Evolutionary conservation across 2,329 filamentous ascomycete genomes (phyloP), one percentile per base, ranked within the genome.

Genomic region (Neonectria punicea): DNA sequence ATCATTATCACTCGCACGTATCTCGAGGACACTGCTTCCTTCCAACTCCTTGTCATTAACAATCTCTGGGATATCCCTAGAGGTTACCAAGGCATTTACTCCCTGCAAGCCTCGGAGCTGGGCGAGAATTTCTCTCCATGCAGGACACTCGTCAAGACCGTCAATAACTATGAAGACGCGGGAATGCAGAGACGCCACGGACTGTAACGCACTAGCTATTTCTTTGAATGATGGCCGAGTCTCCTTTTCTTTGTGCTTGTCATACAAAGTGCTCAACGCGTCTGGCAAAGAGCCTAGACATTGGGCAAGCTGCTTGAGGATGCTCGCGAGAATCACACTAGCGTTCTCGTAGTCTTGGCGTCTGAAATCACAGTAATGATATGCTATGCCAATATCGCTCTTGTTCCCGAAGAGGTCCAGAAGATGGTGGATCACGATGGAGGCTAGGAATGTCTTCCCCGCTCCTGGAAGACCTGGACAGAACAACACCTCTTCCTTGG

Each of bases 381-480:
- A 61, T 55, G 51, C 58, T 28, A 61, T 49, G 4, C 58, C 51
- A 28, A 30, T 2, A 49, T 34, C 28, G 10, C 18, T 28, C 11
- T 41, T 28, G 6, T 28, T 20, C 18, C 44, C 5, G 22, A 41
- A 50, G 14, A 18, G 41, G 1, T 32, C 32, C n/a, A 22, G n/a
- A 14, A 61, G 50, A 39, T 61, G 18, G 6, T 55, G 2, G 41
- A 61, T 50, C 14, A 61, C 58, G 9, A 55, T 43, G 8, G 50
- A 61, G 28, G 58, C 14, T 7, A 61, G 6, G 30, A 55, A 14
- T 30, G 58, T 61, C 58, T 61, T 61, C 10, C 58, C 50, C 10
- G 58, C 58, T 30, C 58, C 58, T 16, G 28, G 58, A 49, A 55
- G 49, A 16, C 58, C 58, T 49, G 41, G 58, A 43, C 51, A 61